A percentile compares a stretch with the other conserved stretches of the same genome.
Conservation (phyloP, 805 yeast genomes). For the Metschnikowia lochheadii region DNA sequence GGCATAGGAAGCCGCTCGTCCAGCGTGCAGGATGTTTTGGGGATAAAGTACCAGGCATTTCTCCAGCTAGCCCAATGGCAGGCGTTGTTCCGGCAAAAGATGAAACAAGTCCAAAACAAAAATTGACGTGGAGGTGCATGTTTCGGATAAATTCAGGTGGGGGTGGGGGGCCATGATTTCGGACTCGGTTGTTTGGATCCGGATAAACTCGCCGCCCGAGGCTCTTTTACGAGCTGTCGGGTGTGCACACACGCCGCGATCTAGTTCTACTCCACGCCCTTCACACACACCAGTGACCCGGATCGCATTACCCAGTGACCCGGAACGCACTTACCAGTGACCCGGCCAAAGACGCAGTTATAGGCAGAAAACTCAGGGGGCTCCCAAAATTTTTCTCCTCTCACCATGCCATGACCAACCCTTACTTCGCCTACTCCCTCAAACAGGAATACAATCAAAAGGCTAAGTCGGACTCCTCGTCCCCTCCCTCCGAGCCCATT, state of each 20-base stretch:
- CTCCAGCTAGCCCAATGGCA: conserved; percentile 14
- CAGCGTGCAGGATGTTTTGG: conserved; percentile 1
- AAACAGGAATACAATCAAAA: conserved; percentile 5
- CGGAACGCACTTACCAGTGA: conserved; percentile 6
- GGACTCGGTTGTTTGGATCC: not conserved
- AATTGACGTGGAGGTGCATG: not conserved
- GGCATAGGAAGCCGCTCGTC: not conserved
- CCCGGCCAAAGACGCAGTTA: conserved; percentile 4
- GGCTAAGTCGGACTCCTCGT: not conserved
- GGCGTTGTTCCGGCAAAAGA: conserved; percentile 6
- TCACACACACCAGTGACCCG: conserved; percentile 6
- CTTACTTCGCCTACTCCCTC: conserved; percentile 16
- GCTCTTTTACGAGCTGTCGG: not conserved
- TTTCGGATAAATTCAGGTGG: too few relatives aligned
- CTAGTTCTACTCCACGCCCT: conserved; percentile 2
- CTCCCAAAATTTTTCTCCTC: not conserved
- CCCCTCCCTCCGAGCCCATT: conserved; percentile 4
- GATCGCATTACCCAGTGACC: conserved; percentile 1
- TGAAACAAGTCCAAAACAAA: not conserved
- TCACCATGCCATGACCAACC: conserved; percentile 8
- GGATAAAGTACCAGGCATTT: conserved; percentile 8
- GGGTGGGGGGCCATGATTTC: too few relatives aligned
- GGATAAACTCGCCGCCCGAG: not conserved
- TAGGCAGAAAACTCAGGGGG: not conserved
- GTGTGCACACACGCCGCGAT: not conserved